Evolutionary conservation across 768 basidiomycete species (phyloP).

Genomic region (Sistotremastrum suecicum): DNA sequence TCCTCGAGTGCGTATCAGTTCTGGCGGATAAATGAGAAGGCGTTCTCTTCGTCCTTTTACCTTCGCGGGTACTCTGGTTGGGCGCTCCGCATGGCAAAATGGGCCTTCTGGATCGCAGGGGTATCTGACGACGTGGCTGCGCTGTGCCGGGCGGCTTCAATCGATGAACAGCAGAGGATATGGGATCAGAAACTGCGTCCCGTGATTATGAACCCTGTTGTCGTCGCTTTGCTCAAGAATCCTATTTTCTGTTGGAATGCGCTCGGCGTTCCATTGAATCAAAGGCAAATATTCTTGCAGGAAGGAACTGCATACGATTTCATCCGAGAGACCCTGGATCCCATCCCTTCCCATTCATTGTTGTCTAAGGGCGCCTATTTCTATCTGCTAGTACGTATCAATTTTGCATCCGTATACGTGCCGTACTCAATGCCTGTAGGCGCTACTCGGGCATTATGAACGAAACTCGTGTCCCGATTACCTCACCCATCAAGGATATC

Average conservation of each 20-base stretch:
- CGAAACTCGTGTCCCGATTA: conserved; percentile 47
- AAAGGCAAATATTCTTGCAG: conserved; percentile 43
- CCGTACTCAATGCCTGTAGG: background rate
- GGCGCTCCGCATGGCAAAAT: conserved; percentile 47
- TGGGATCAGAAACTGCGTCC: conserved; percentile 49
- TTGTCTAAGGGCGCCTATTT: conserved; percentile 47
- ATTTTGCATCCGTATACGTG: background rate
- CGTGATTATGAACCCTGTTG: conserved; percentile 42
- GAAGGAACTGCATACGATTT: conserved; percentile 37
- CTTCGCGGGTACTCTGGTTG: conserved; percentile 51
- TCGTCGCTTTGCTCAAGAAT: conserved; percentile 36
- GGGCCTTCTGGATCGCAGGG: conserved; percentile 47
- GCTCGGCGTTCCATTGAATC: conserved; percentile 60
- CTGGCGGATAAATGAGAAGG: conserved; percentile 48
- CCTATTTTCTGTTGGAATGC: conserved; percentile 64
- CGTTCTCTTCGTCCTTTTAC: conserved; percentile 40
- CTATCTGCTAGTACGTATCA: conserved; percentile 35
- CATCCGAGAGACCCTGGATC: conserved; percentile 37
- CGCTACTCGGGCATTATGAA: conserved; percentile 40
- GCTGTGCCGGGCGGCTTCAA: conserved; percentile 39
- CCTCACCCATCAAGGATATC: conserved; percentile 47
- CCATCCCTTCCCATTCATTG: conserved; percentile 29
- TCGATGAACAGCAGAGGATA: conserved; percentile 43
- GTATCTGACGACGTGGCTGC: conserved; percentile 38
- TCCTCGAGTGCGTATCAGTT: conserved; percentile 66